Base-by-base conservation (phyloP, 164 flowering plant genomes). In the Warburgia ugandensis region DNA sequence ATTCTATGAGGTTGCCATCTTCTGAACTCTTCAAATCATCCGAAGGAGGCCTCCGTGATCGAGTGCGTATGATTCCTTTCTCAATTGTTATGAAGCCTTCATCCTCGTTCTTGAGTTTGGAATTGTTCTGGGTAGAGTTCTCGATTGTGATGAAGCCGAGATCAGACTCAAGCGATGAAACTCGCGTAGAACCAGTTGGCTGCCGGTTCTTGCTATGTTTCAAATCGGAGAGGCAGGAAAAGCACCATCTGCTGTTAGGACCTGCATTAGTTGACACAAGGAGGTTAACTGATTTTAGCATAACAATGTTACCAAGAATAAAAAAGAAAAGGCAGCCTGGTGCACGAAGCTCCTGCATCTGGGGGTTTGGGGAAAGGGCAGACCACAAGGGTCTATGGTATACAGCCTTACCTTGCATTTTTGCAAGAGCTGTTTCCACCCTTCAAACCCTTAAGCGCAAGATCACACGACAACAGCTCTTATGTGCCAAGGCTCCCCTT, bases 121-220 rank as follows among this genome's bases (percentile, higher is more conserved):
- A 19, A 0, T 26, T 11, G 46, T 47, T 4, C 20, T 27, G 11
- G 19, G 42, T 29, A 5, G 54, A 38, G 30, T 40, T 48, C 22
- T 48, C 54, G n/a, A 58, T 58, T n/a, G 61, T 58, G 54, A 48
- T 58, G 61, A 48, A 58, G 30, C 29, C 44, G 30, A 41, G 6
- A 42, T 50, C 48, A 21, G 62, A 16, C 5, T 41, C 54, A 12
- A 39, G 55, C 8, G 62, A 39, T 14, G 62, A 29, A 30, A 58
- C 55, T 48, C 54, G 9, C 13, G 40, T 20, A 14, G 27, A 39
- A 6, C 48, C 30, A 21, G 31, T 6, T 16, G 7, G 16, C 4
- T 42, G 21, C 29, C 42, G 39, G 22, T 7, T n/a, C 29, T 29
- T 39, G 22, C 29, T 29, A 7, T 7, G 10, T 25, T 41, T 58